Percentiles rank a stretch among this genome's conserved stretches.
Conservation (phyloP, 2,329 filamentous ascomycete species). For the Lasiodiplodia sp. region DNA sequence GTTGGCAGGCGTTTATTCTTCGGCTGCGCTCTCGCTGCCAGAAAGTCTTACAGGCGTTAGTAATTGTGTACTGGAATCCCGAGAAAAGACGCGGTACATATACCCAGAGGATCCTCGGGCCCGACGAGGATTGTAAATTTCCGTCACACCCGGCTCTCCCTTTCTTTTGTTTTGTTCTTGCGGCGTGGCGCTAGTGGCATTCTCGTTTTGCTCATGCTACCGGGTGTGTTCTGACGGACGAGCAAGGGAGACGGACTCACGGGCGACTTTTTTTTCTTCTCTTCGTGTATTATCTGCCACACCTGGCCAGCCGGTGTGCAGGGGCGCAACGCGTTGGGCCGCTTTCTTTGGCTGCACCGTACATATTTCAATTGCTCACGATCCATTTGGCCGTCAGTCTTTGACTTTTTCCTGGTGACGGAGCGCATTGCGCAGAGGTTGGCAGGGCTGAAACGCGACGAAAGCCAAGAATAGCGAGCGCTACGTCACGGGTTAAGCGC, state of each 20-base stretch:
- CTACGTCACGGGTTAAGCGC: slow-evolving; percentile 22
- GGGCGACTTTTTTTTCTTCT: neutral
- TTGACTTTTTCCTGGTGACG: neutral
- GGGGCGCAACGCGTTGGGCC: neutral
- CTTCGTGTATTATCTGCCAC: slow-evolving; percentile 13
- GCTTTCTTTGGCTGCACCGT: slow-evolving; percentile 16
- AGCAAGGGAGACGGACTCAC: neutral
- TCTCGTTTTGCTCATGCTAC: slow-evolving; percentile 12
- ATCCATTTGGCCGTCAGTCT: slow-evolving; percentile 7
- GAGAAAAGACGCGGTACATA: slow-evolving; percentile 19
- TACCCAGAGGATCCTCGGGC: slow-evolving; percentile 9
- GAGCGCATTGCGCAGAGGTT: neutral
- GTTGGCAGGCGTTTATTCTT: slow-evolving; percentile 28
- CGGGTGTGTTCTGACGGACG: neutral
- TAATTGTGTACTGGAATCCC: slow-evolving; percentile 10
- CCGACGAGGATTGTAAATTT: slow-evolving; percentile 16
- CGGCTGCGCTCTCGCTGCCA: slow-evolving; percentile 8
- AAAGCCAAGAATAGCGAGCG: slow-evolving; percentile 15
- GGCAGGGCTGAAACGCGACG: slow-evolving; percentile 9
- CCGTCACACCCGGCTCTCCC: neutral
- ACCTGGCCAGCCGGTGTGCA: slow-evolving; percentile 1
- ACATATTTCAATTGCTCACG: slow-evolving; percentile 26
- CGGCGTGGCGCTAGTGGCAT: neutral
- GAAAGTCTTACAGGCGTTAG: slow-evolving; percentile 17
- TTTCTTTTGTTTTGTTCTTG: neutral